Evolutionary conservation across 345 rosid genomes (phyloP), one percentile per base, ranked within the genome.

Genomic region (Dimocarpus longan): DNA sequence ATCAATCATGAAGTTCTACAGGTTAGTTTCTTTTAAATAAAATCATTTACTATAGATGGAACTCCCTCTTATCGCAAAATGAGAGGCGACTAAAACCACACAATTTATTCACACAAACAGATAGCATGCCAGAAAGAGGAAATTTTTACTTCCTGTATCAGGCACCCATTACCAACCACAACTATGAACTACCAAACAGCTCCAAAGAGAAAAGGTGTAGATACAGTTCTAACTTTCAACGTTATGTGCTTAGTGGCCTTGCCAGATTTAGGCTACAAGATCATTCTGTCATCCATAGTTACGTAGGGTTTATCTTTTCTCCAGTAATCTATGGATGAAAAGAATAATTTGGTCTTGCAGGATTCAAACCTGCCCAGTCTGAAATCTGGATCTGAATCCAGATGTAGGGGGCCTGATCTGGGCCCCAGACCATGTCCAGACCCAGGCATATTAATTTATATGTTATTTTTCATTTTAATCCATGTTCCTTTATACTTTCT

Each of bases 1-100:
- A 78, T 65, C 28, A 74, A 76, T 46, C 26, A 83, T 43, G 74
- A 70, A 59, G 75, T 44, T 52, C 21, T 10, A 77, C 15, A 67
- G 54, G 76, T 46, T 78, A 81, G 75, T 64, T 28, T 50, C n/a
- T 52, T 24, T 44, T 1, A 37, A 79, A 69, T 21, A 40, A 64
- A 13, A 43, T 22, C 71, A 43, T 12, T 18, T 39, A 66, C 21
- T 43, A 26, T 26, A 24, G 32, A 67, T 54, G 28, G 16, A 24
- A 50, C 26, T 21, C 15, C 19, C 24, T 67, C 13, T 12, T 21
- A 37, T 22, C 5, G 56, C 63, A 75, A 65, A 74, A 64, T 65
- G 22, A 18, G 44, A 48, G 44, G 32, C 1, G n/a, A 75, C 46
- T 50, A 18, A 52, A 65, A 64, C 32, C 60, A 65, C 32, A 8